Percentiles rank a stretch among this genome's conserved stretches.
Conservation (phyloP, 495 filamentous ascomycete genomes). For the Xylaria telfairii region DNA sequence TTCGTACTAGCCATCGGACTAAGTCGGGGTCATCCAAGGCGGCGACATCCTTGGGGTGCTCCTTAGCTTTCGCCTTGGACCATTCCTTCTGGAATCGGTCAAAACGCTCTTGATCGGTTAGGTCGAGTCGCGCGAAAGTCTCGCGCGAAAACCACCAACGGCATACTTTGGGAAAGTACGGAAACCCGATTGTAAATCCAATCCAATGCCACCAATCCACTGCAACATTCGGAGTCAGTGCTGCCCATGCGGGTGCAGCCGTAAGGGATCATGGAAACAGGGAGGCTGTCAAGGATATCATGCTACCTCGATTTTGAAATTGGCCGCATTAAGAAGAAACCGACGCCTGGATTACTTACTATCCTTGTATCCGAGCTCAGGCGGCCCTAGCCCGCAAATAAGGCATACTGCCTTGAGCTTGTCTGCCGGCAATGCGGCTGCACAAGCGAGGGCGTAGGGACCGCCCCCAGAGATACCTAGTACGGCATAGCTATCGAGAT, state of each 20-base stretch:
- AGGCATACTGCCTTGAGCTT: constrained; percentile 42
- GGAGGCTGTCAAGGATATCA: background rate
- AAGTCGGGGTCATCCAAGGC: constrained; percentile 12
- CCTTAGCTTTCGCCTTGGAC: constrained; percentile 12
- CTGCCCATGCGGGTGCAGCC: background rate
- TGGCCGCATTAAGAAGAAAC: background rate
- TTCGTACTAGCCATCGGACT: constrained; percentile 1
- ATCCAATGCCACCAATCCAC: constrained; percentile 30
- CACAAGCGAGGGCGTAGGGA: constrained; percentile 56
- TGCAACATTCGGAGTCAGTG: constrained; percentile 5
- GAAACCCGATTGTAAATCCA: constrained; percentile 31
- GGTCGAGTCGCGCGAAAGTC: constrained; percentile 22
- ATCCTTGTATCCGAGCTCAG: constrained; percentile 34
- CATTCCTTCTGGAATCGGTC: constrained; percentile 15
- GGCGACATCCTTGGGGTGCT: constrained; percentile 14
- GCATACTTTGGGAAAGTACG: constrained; percentile 23
- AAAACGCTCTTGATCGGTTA: constrained; percentile 22
- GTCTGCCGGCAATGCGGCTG: constrained; percentile 39
- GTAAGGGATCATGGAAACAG: background rate
- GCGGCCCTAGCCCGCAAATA: constrained; percentile 39
- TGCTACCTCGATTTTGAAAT: background rate
- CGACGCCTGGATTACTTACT: background rate
- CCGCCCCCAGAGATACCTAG: constrained; percentile 55
- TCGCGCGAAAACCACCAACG: constrained; percentile 32
- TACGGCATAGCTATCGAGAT: constrained; percentile 45